Percentiles rank a stretch among this genome's conserved stretches.
These are phyloP conservation scores for Solanum bulbocastanum DNA, from an alignment of 257 asterid genomes.

Conservation along the genomic window DNA sequence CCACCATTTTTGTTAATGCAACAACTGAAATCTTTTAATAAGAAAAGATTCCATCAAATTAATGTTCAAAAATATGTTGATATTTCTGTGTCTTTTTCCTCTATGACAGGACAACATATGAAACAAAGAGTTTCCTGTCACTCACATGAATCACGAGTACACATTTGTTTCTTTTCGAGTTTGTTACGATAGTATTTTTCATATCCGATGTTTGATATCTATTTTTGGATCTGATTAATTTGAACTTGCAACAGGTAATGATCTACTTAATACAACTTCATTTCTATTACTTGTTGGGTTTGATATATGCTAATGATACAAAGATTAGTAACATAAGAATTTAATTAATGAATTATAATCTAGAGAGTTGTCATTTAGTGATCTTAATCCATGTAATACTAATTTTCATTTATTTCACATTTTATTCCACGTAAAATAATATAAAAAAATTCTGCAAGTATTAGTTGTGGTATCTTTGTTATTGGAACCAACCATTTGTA, in stretches of 20 bases:
- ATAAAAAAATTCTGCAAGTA: too few species aligned
- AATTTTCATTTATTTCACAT: neutral
- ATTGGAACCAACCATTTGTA: neutral
- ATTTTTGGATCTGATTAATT: too few species aligned
- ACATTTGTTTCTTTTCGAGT: neutral
- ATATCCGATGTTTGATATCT: fast-evolving
- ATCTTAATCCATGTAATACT: neutral
- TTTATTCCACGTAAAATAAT: neutral
- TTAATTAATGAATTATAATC: neutral
- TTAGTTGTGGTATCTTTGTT: neutral
- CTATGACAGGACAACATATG: neutral
- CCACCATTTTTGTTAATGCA: neutral
- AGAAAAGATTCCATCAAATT: neutral
- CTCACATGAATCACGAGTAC: neutral
- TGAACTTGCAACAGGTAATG: fast-evolving
- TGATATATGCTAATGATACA: neutral
- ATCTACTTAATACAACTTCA: neutral
- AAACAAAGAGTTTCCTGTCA: neutral
- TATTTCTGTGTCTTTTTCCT: neutral
- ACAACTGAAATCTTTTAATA: neutral
- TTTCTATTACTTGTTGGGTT: neutral
- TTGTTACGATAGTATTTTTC: too few species aligned
- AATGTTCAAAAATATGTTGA: neutral
- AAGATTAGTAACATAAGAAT: neutral
- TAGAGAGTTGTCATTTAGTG: neutral